These are phyloP conservation scores for Venturia oleaginea DNA, from an alignment of 2,329 filamentous ascomycete species.

Conservation along the genomic window DNA sequence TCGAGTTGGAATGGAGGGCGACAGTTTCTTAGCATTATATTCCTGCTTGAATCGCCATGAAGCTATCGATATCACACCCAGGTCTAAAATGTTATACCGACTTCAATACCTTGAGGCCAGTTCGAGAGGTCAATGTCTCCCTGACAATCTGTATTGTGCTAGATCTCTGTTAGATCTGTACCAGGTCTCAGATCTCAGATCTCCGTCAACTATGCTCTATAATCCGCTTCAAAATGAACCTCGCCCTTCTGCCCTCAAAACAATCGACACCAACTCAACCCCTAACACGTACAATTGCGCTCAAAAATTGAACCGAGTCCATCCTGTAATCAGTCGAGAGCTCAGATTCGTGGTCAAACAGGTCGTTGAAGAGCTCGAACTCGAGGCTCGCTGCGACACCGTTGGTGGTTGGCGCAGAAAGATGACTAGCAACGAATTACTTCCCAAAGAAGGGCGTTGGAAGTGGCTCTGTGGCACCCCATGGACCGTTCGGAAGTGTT, in stretches of 20 bases:
- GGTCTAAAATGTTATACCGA: not conserved
- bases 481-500: not conserved
- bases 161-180: not conserved
- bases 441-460: not conserved
- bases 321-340: not conserved
- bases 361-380: not conserved
- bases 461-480: not conserved
- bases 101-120: no score
- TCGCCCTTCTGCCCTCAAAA: slow-evolving; percentile 34
- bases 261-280: not conserved
- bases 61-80: not conserved
- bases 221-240: not conserved
- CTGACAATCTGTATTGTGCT: no score
- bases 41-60: not conserved
- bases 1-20: no score
- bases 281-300: not conserved
- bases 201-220: not conserved
- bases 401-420: not conserved
- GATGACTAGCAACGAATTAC: not conserved
- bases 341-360: not conserved
- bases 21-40: no score
- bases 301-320: not conserved
- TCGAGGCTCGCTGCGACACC: not conserved
- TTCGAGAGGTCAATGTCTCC: no score
- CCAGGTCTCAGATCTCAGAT: not conserved